These are phyloP conservation scores for Miscanthus lutarioriparius DNA, from an alignment of 176 grass and related monocot species.

Conservation along the genomic window DNA sequence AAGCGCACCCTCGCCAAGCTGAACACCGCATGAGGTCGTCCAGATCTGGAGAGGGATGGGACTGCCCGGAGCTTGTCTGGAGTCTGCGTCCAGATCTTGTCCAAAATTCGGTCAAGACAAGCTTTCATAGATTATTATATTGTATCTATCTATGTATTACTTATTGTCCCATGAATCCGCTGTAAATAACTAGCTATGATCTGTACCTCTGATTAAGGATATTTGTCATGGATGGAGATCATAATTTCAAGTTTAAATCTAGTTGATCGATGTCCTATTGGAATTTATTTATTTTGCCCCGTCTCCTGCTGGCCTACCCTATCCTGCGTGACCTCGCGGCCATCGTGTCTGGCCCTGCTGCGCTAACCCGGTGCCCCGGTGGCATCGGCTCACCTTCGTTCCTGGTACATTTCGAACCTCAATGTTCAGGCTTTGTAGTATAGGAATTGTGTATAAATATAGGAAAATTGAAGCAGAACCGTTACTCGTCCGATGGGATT, in stretches of 20 bases:
- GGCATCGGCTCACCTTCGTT: too few species aligned
- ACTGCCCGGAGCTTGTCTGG: slow-evolving; percentile 33
- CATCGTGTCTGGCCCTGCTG: too few species aligned
- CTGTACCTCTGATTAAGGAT: slow-evolving; percentile 23
- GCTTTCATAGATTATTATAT: neutral
- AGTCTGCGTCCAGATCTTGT: slow-evolving; percentile 1
- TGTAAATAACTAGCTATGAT: slow-evolving; percentile 47
- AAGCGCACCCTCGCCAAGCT: slow-evolving; percentile 54
- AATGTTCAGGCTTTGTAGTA: too few species aligned
- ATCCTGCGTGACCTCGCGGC: too few species aligned
- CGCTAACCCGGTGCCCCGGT: too few species aligned
- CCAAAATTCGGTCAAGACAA: slow-evolving; percentile 31
- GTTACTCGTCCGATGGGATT: too few species aligned
- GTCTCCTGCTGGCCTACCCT: too few species aligned
- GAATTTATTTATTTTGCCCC: too few species aligned
- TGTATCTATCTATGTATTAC: slow-evolving; percentile 14
- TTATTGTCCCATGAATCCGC: neutral
- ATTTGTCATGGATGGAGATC: neutral
- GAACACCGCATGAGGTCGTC: slow-evolving; percentile 27
- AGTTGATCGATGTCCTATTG: too few species aligned
- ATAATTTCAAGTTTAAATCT: neutral
- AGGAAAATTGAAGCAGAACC: too few species aligned
- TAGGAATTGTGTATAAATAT: too few species aligned
- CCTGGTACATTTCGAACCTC: too few species aligned
- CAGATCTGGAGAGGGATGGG: slow-evolving; percentile 25